phyloP scores from a whole-genome alignment of 108 stramenopile species.

The Skeletonema grethae region DNA sequence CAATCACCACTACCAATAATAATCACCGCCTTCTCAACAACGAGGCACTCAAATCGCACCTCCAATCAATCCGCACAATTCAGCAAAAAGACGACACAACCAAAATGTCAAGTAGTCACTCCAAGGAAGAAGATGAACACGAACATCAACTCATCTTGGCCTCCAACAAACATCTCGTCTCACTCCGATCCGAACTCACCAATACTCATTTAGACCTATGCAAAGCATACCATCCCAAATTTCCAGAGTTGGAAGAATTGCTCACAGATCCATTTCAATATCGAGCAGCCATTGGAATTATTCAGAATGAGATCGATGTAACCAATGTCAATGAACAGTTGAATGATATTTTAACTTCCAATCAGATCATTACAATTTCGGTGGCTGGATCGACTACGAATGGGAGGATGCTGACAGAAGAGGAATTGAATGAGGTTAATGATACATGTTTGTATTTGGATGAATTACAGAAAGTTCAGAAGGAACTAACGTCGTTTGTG shows the following conservation, averaged over 20 bases:
- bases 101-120: background rate
- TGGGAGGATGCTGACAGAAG: conserved; percentile 60
- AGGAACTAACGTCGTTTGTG: conserved; percentile 71
- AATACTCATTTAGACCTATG: conserved; percentile 59
- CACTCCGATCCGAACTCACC: conserved; percentile 61
- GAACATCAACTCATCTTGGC: conserved; percentile 68
- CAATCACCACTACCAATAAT: background rate
- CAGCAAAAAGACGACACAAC: conserved; percentile 23
- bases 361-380: conserved; percentile 92
- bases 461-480: conserved; percentile 51
- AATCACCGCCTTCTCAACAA: conserved; percentile 33
- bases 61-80: conserved; percentile 18
- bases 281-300: conserved; percentile 78
- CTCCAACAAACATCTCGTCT: conserved; percentile 65
- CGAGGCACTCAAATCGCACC: conserved; percentile 17
- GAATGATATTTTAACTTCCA: conserved; percentile 68
- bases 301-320: conserved; percentile 93
- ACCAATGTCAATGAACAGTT: conserved; percentile 69
- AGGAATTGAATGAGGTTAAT: conserved; percentile 58
- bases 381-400: conserved; percentile 90
- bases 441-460: conserved; percentile 62
- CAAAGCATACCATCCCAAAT: conserved; percentile 68
- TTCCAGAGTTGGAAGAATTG: conserved; percentile 94
- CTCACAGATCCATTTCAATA: conserved; percentile 86
- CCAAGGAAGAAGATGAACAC: conserved; percentile 59